Evolutionary conservation across 2,329 filamentous ascomycete genomes (phyloP), one percentile per base, ranked within the genome.

Genomic region (Blastomyces parvus): DNA sequence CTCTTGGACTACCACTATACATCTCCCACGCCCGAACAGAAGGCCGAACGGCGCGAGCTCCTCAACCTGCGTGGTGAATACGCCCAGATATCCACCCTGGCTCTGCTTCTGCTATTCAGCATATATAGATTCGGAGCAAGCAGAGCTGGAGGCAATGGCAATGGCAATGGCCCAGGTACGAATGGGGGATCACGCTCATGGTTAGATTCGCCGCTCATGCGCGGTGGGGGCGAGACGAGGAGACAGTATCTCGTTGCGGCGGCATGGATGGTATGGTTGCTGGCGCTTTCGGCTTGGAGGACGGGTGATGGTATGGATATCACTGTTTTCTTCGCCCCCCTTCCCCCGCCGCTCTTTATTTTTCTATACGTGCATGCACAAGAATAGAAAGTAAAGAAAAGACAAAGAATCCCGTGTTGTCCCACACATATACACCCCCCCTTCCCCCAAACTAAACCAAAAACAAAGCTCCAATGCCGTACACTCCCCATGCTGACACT

Each of bases 11-110:
- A 83, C 70, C 79, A 79, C 36, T 86, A 86, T 66, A 71, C 82
- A 46, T 76, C 76, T n/a, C 74, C 84, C 33, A 76, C 78, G 14
- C 72, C 79, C 17, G 74, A 78, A 33, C 80, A 85, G 66, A 78
- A 80, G 62, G 74, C 80, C 57, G 76, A 77, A 33, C 78, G 84
- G 44, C 78, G 83, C 42, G 74, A 79, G 30, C 70, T 81, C 30
- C 78, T 87, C n/a, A 80, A 85, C 68, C 74, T 74, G 59, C 83
- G 84, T 61, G 83, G 82, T 8, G 72, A 77, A n/a, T 73, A 82
- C 46, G 84, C 83, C 19, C 84, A 86, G 70, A 72, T 79, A 65
- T 84, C 83, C 0, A 76, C 81, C 5, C 64, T 85, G 9, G 66
- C 80, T 3, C 73, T 81, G 17, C 69, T 79, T 33, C 67, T 83